phyloP scores from a whole-genome alignment of 257 asterid genomes.

The Sherardia arvensis region DNA sequence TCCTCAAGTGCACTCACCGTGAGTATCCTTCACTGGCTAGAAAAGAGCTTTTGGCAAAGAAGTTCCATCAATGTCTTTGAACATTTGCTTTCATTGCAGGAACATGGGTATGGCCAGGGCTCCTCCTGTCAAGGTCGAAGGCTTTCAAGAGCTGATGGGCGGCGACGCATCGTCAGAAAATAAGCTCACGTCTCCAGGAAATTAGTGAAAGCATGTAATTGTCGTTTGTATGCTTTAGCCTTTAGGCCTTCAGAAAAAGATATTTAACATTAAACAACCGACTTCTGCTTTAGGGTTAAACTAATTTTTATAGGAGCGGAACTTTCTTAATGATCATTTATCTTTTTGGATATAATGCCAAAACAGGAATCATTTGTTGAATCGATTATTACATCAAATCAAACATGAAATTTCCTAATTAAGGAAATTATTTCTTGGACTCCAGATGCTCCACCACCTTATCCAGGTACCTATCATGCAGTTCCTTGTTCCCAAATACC shows the following conservation, averaged over 20 bases:
- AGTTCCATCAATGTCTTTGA: neutral
- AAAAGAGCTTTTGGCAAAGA: neutral
- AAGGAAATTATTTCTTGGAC: neutral
- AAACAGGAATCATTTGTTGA: neutral
- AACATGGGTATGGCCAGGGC: conserved; percentile 77
- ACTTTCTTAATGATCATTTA: too few relatives aligned
- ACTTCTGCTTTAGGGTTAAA: neutral
- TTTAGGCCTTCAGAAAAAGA: neutral
- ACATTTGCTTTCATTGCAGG: conserved; percentile 28
- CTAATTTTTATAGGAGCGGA: too few relatives aligned
- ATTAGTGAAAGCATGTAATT: conserved; percentile 19
- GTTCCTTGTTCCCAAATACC: conserved; percentile 6
- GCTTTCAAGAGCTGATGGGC: conserved; percentile 94
- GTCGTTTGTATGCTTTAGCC: neutral
- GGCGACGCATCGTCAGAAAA: conserved; percentile 80
- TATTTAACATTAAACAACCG: neutral
- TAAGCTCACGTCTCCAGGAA: conserved; percentile 68
- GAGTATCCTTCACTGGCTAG: conserved; percentile 15
- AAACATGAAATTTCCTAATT: neutral
- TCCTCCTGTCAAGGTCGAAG: conserved; percentile 97
- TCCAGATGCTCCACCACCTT: conserved; percentile 2
- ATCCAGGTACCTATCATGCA: neutral
- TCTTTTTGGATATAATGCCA: too few relatives aligned
- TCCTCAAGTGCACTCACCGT: conserved; percentile 83
- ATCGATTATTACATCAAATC: too few relatives aligned